Base-by-base conservation (phyloP, 2,329 filamentous ascomycete species). In the Sporothrix brasiliensis region DNA sequence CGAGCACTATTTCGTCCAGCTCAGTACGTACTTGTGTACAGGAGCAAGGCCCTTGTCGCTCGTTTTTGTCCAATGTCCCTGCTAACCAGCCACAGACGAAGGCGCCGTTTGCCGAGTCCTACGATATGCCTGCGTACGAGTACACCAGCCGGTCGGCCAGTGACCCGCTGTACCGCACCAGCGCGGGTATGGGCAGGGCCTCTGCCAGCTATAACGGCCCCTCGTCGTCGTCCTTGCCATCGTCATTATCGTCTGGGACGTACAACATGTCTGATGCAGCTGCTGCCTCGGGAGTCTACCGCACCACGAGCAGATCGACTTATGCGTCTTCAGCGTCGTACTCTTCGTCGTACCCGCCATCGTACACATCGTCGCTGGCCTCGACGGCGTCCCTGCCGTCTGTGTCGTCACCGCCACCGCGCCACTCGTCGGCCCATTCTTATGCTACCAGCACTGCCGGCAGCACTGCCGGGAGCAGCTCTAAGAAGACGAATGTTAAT, bases 401-500 rank as follows among this genome's bases (percentile, higher is more conserved):
- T 14, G 2, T 24, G 24, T 50, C 16, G 11, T n/a, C 16, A 24
- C 53, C 53, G 9, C 21, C 24, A 9, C 54, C 16, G 24, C 67
- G 34, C 34, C 34, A 11, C 19, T 52, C 54, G 44, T 41, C 44
- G 19, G 27, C 19, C 10, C 54, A 41, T 10, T 50, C 54, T 9
- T 50, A 49, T 19, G 44, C 54, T 4, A 39, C 21, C 24, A 63
- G 63, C 69, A 50, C 16, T 44, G 27, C 69, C 53, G 44, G 60
- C 30, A 30, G 21, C 60, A 41, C 41, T 9, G 16, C 39, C 19
- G 47, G n/a, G 34, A n/a, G 9, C 68, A n/a, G n/a, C 13, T 30
- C 54, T 9, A 30, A 21, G n/a, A 72, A 69, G 71, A 72, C 70
- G 47, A 71, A 74, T 50, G 72, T 73, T 73, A 76, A 76, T 61